These are phyloP conservation scores for Sisymbrium irio DNA, from an alignment of 345 rosid species.

Conservation along the genomic window DNA sequence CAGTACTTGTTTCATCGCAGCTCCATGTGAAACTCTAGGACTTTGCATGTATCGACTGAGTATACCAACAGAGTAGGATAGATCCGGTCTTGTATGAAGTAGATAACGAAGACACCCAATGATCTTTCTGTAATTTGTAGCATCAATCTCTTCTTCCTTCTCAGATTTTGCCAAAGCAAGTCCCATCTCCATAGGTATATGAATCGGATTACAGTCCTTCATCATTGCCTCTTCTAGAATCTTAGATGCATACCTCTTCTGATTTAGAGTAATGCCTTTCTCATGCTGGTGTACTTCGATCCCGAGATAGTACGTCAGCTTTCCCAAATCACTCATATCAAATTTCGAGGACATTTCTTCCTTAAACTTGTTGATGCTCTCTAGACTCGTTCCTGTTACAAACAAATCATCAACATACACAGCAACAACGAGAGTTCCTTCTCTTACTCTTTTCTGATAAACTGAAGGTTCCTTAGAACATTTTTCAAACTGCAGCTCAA, in stretches of 20 bases:
- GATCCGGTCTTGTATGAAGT: too few species aligned
- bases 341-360: neutral
- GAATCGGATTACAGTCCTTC: neutral
- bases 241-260: neutral
- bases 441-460: neutral
- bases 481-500: too few species aligned
- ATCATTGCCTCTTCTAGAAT: neutral
- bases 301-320: neutral
- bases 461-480: too few species aligned
- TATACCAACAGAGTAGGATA: too few species aligned
- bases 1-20: too few species aligned
- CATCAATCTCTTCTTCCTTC: too few species aligned
- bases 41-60: too few species aligned
- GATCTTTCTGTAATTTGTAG: too few species aligned
- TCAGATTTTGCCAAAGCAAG: too few species aligned
- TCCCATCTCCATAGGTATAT: neutral
- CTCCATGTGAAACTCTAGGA: too few species aligned
- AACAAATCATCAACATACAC: neutral
- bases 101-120: too few species aligned
- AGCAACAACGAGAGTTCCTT: neutral
- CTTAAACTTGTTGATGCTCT: neutral
- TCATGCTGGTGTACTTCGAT: neutral
- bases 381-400: neutral
- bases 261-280: neutral
- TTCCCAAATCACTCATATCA: neutral